Percentiles rank a stretch among this genome's conserved stretches.
phyloP scores from a whole-genome alignment of 2,329 filamentous ascomycete species.

The Coleophoma eucalyptorum region DNA sequence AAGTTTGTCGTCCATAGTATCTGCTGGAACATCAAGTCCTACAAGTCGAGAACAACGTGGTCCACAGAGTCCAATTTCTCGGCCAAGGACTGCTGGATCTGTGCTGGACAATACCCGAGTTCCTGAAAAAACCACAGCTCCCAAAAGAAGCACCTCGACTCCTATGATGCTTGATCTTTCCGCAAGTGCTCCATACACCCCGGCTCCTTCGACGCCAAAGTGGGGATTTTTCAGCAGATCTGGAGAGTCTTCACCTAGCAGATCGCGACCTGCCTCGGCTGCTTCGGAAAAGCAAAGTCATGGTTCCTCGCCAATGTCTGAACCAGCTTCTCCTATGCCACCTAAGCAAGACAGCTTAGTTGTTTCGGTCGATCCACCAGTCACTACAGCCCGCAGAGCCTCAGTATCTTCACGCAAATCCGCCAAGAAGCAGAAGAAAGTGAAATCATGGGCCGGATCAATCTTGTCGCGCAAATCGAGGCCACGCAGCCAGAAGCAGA shows the following conservation, averaged over 20 bases:
- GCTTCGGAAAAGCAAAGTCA: conserved; percentile 35
- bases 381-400: conserved; percentile 16
- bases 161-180: conserved; percentile 42
- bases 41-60: conserved; percentile 37
- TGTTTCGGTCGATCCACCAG: conserved; percentile 16
- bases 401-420: conserved; percentile 23
- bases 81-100: conserved; percentile 70
- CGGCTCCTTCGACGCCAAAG: conserved; percentile 28
- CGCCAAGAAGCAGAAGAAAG: conserved; percentile 64
- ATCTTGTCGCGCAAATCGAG: conserved; percentile 46
- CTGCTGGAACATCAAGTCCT: conserved; percentile 46
- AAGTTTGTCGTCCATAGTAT: conserved; percentile 76
- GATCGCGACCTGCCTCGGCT: conserved; percentile 38
- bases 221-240: conserved; percentile 28
- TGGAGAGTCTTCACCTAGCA: conserved; percentile 41
- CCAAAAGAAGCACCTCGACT: conserved; percentile 52
- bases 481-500: conserved; percentile 36
- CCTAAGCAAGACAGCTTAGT: conserved; percentile 15
- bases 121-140: conserved; percentile 31
- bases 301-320: conserved; percentile 10
- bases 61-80: conserved; percentile 37
- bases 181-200: conserved; percentile 1
- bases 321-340: conserved; percentile 7
- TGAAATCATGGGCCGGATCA: conserved; percentile 58
- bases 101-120: conserved; percentile 44